These are phyloP conservation scores for Diaporthe citrichinensis DNA, from an alignment of 2,329 filamentous ascomycete genomes.

Conservation along the genomic window DNA sequence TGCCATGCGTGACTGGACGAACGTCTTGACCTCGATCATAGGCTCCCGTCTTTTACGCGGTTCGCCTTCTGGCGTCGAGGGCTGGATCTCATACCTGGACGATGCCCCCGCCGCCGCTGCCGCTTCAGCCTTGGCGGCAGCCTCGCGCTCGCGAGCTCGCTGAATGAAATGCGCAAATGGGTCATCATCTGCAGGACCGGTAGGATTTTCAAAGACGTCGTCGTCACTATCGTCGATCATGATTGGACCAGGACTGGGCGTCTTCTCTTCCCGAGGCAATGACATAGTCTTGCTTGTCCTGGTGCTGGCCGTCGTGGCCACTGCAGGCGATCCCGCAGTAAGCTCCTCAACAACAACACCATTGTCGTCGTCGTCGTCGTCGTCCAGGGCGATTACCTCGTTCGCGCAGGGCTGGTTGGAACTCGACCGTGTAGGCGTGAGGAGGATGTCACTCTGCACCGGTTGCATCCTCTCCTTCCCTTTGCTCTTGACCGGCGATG, in stretches of 20 bases:
- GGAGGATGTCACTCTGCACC: slow-evolving; percentile 24
- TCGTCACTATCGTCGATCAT: slow-evolving; percentile 44
- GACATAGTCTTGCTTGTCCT: slow-evolving; percentile 37
- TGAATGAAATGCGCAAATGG: slow-evolving; percentile 62
- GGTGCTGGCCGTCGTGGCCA: background rate
- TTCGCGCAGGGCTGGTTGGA: slow-evolving; percentile 26
- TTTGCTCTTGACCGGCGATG: background rate
- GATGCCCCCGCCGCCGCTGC: slow-evolving; percentile 44
- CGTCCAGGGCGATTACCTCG: slow-evolving; percentile 44
- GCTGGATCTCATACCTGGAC: slow-evolving; percentile 41
- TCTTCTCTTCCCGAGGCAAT: slow-evolving; percentile 11
- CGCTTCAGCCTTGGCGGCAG: slow-evolving; percentile 46
- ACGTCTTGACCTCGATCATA: slow-evolving; percentile 64
- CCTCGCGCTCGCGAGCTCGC: slow-evolving; percentile 55
- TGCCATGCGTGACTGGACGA: slow-evolving; percentile 78
- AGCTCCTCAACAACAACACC: slow-evolving; percentile 30
- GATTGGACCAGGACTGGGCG: slow-evolving; percentile 37
- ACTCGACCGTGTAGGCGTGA: slow-evolving; percentile 34
- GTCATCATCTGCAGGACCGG: slow-evolving; percentile 51
- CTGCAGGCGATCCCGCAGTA: background rate
- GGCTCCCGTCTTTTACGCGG: background rate
- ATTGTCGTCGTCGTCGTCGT: slow-evolving; percentile 43
- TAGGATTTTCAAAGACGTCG: slow-evolving; percentile 19
- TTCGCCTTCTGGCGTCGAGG: background rate
- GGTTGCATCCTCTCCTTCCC: slow-evolving; percentile 42